phyloP scores from a whole-genome alignment of 208 protist genomes.

The Leishmania braziliensis region DNA sequence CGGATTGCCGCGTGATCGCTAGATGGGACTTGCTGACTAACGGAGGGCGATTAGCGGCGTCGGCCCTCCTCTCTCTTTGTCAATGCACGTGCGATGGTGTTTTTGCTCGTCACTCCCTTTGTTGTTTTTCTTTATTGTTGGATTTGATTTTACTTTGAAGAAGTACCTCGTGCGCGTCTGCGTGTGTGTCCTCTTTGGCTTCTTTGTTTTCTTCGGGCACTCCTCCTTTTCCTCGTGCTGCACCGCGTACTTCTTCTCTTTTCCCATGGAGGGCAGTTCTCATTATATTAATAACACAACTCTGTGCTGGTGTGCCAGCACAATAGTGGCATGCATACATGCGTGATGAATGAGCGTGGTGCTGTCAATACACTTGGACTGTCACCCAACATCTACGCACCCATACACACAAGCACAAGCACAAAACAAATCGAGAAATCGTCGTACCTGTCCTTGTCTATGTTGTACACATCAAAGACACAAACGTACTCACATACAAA shows the following conservation, averaged over 20 bases:
- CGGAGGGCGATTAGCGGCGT: not conserved
- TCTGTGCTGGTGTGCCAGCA: not conserved
- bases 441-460: not conserved
- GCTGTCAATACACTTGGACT: slow-evolving; percentile 6
- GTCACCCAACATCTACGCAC: not conserved
- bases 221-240: not conserved
- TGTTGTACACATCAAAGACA: not conserved
- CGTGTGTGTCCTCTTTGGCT: not conserved
- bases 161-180: not conserved
- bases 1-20: not conserved
- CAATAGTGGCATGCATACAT: not conserved
- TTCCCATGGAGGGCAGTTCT: not conserved
- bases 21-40: not conserved
- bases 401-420: not conserved
- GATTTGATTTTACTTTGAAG: not conserved
- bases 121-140: not conserved
- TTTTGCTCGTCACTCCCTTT: not conserved
- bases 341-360: not conserved
- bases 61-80: not conserved
- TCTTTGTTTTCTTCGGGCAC: not conserved
- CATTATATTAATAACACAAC: slow-evolving; percentile 1
- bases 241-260: not conserved
- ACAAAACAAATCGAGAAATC: not conserved
- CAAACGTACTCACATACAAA: not conserved
- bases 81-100: not conserved